These are phyloP conservation scores for Austroboletus niveus DNA, from an alignment of 1,284 basidiomycete species.

Conservation along the genomic window DNA sequence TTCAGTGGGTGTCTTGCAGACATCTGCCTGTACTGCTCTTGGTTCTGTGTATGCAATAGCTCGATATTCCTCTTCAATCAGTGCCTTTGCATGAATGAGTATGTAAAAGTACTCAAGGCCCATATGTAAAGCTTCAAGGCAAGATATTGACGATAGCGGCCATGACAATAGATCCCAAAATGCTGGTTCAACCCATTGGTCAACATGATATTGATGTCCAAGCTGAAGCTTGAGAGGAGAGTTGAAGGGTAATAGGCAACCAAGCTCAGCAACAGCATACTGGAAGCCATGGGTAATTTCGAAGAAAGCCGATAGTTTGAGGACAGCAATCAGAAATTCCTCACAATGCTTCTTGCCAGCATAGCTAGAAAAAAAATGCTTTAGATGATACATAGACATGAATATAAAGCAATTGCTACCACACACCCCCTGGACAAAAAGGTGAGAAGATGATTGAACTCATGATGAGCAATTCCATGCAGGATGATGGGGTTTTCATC, in stretches of 20 bases:
- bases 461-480: neutral
- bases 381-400: neutral
- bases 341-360: neutral
- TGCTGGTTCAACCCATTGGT: constrained; percentile 7
- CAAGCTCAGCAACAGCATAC: no score
- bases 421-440: constrained; percentile 6
- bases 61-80: neutral
- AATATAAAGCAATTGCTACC: neutral
- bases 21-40: neutral
- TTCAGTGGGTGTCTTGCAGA: neutral
- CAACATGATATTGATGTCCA: no score
- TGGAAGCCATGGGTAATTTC: constrained; percentile 3
- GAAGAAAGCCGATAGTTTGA: constrained; percentile 4
- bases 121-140: neutral
- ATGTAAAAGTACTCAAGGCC: constrained; percentile 3
- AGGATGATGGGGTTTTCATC: constrained; percentile 11
- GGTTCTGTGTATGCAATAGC: constrained; percentile 5
- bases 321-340: neutral
- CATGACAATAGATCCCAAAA: constrained; percentile 4
- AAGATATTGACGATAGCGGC: constrained; percentile 1
- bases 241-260: no score
- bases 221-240: no score
- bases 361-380: neutral
- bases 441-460: constrained; percentile 10
- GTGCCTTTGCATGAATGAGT: neutral